phyloP scores from a whole-genome alignment of 1,284 basidiomycete species.

The Phlebopus sp. region DNA sequence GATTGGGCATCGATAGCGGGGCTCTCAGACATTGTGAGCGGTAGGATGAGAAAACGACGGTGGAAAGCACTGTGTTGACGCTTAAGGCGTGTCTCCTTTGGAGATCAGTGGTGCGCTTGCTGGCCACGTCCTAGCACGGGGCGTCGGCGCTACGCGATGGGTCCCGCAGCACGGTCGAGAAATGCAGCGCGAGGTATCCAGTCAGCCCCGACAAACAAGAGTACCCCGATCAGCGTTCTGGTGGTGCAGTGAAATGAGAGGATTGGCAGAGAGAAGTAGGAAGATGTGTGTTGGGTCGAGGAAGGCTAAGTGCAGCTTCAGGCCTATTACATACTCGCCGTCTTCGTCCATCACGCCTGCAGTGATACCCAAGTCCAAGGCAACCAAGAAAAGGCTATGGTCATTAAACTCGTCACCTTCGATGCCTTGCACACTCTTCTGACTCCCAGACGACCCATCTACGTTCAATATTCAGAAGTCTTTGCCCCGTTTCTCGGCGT shows the following conservation, averaged over 20 bases:
- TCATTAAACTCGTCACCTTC: constrained; percentile 56
- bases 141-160: constrained; percentile 17
- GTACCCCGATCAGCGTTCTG: neutral
- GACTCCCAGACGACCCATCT: constrained; percentile 59
- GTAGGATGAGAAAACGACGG: constrained; percentile 11
- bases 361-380: neutral
- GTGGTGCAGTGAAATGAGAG: constrained; percentile 14
- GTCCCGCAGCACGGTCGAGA: constrained; percentile 11
- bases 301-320: neutral
- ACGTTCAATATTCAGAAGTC: constrained; percentile 64
- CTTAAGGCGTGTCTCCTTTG: constrained; percentile 28
- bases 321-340: neutral
- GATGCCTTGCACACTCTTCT: constrained; percentile 71
- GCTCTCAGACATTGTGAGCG: constrained; percentile 28
- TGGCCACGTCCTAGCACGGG: constrained; percentile 12
- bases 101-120: constrained; percentile 11
- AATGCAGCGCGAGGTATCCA: neutral
- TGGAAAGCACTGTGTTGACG: constrained; percentile 23
- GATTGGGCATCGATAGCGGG: constrained; percentile 30
- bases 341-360: neutral
- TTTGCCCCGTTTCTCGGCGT: constrained; percentile 63
- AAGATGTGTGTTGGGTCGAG: neutral
- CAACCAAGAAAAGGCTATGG: constrained; percentile 3
- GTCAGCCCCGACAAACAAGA: constrained; percentile 2
- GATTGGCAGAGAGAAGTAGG: neutral